Evolutionary conservation across 1,284 basidiomycete species (phyloP).

Genomic region (Rhodotorula sp.): DNA sequence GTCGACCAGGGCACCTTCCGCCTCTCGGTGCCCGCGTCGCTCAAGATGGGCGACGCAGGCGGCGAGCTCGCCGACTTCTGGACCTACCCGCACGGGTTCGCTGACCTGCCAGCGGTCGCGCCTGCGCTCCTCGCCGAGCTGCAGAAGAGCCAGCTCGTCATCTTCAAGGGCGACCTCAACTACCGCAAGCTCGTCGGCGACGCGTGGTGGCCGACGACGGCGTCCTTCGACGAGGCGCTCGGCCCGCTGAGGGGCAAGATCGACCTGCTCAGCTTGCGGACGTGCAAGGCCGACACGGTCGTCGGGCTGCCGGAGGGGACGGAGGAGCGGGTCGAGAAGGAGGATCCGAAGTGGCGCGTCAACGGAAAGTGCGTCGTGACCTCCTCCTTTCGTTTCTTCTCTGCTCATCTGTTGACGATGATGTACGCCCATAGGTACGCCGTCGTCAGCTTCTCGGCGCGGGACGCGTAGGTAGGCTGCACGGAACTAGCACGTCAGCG

Average conservation of each 20-base stretch:
- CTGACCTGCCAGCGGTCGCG: conserved; percentile 68
- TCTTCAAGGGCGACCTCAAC: conserved; percentile 83
- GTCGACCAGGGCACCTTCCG: conserved; percentile 69
- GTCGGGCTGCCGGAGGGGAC: conserved; percentile 70
- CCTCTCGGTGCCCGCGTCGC: conserved; percentile 69
- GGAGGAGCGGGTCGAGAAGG: conserved; percentile 66
- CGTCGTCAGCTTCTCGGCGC: conserved; percentile 28
- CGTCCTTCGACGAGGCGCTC: conserved; percentile 73
- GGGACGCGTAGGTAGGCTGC: not conserved
- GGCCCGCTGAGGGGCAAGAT: conserved; percentile 79
- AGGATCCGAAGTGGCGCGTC: conserved; percentile 73
- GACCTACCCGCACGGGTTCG: conserved; percentile 80
- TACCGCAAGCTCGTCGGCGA: conserved; percentile 77
- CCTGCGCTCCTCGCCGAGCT: conserved; percentile 64
- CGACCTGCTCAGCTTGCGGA: conserved; percentile 79
- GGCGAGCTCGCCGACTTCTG: conserved; percentile 58
- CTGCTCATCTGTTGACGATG: not conserved
- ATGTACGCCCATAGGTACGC: conserved; percentile 21
- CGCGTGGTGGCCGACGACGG: conserved; percentile 80
- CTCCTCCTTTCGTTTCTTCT: not conserved
- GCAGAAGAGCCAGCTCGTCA: conserved; percentile 70
- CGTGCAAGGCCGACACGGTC: conserved; percentile 94
- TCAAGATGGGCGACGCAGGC: conserved; percentile 61
- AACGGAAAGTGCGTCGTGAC: conserved; percentile 67
- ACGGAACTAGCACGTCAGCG: too few relatives aligned